Evolutionary conservation across 768 basidiomycete species (phyloP).

Genomic region (Tulasnella calospora): DNA sequence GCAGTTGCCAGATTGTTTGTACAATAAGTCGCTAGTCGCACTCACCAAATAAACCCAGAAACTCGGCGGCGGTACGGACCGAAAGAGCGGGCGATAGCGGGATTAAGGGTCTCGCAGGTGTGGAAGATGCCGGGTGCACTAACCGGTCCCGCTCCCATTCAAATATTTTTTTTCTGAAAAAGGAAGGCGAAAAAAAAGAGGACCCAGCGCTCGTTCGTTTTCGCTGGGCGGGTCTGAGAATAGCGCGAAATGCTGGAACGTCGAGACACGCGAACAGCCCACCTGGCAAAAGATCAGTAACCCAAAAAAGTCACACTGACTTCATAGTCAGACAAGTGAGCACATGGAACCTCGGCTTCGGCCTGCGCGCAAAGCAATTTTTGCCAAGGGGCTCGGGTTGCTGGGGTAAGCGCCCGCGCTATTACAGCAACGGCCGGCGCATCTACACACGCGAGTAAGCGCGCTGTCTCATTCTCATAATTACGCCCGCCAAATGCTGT

Average conservation of each 20-base stretch:
- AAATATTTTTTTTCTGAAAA: slow-evolving; percentile 4
- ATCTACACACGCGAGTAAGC: neutral
- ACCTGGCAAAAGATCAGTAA: neutral
- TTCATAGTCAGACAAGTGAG: neutral
- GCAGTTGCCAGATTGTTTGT: neutral
- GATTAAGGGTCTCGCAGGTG: neutral
- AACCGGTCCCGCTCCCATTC: neutral
- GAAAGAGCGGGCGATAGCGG: slow-evolving; percentile 4
- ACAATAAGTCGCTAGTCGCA: neutral
- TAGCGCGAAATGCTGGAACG: neutral
- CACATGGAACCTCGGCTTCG: neutral
- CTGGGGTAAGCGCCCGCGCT: neutral
- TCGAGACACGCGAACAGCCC: neutral
- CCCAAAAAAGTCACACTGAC: neutral
- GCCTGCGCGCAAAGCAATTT: neutral
- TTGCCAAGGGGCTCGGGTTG: neutral
- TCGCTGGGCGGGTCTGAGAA: neutral
- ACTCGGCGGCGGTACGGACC: neutral
- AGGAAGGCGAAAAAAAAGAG: neutral
- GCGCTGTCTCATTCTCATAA: slow-evolving; percentile 9
- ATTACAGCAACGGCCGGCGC: neutral
- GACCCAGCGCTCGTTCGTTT: neutral
- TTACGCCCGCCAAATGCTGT: neutral
- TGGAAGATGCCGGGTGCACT: neutral
- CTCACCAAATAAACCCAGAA: neutral